phyloP scores from a whole-genome alignment of 1,284 basidiomycete species.

The Heliocybe sulcata region DNA sequence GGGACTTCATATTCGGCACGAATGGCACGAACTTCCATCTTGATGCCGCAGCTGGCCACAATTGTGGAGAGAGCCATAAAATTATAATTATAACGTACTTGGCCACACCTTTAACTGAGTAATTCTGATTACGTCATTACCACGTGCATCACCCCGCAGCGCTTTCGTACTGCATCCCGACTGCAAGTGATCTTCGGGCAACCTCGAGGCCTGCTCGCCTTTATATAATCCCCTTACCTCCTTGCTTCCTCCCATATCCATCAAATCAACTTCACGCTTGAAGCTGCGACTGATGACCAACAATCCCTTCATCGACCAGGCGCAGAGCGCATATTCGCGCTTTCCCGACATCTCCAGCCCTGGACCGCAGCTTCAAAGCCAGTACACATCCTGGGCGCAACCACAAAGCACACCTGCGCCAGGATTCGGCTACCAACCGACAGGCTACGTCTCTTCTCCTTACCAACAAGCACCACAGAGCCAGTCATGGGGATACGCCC shows the following conservation, averaged over 20 bases:
- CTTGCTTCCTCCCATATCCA: background rate
- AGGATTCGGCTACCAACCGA: background rate
- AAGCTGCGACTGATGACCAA: constrained; percentile 24
- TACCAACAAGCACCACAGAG: background rate
- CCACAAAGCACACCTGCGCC: background rate
- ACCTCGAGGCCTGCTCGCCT: constrained; percentile 10
- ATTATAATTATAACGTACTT: too few species aligned
- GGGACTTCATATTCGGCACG: too few species aligned
- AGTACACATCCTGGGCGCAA: background rate
- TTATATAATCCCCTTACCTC: background rate
- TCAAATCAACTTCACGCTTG: background rate
- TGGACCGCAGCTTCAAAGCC: background rate
- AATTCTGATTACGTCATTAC: too few species aligned
- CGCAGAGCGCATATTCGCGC: background rate
- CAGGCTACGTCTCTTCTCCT: background rate
- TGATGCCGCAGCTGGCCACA: too few species aligned
- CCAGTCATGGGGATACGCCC: background rate
- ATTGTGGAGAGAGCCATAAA: too few species aligned
- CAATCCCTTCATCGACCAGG: constrained; percentile 47
- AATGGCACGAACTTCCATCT: too few species aligned
- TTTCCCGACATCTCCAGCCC: background rate
- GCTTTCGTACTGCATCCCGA: constrained; percentile 24
- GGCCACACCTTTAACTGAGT: too few species aligned
- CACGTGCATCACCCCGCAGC: too few species aligned
- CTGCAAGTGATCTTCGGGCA: constrained; percentile 21